Evolutionary conservation across 768 basidiomycete genomes (phyloP), one percentile per base, ranked within the genome.

Genomic region (Leccinum subtestaceum): DNA sequence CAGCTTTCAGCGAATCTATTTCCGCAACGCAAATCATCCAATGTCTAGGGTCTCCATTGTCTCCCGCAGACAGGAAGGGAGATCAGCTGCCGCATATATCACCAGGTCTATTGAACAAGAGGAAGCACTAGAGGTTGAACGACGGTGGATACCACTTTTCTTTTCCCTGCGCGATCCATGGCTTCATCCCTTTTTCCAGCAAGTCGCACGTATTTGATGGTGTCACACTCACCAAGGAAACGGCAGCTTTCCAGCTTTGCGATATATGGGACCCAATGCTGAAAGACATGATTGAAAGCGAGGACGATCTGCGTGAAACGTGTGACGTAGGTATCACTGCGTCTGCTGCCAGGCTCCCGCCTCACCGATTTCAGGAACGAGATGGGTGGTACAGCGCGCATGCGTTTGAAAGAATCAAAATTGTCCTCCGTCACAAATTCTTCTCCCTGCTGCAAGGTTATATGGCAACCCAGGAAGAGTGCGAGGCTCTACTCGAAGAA

Each of bases 121-220:
- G 40, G 74, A 72, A 45, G 64, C 72, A 4, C 57, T 68, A 45
- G 69, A 72, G 51, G 61, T 60, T 31, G 75, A 75, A 17, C 68
- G 70, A 13, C 71, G 74, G 74, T 75, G 54, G 62, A 45, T 31
- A 56, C 27, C 25, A 23, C 23, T 52, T 55, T 53, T 21, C 21
- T 45, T 63, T 6, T 54, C 1, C 7, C 10, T 17, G 8, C 9
- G 27, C 2, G 1, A 49, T 56, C 47, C 34, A 31, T 56, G 40
- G 51, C 27, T 5, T 4, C 46, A 11, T 9, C 5, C n/a, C n/a
- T 5, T 38, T 19, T 46, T 45, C 60, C 57, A 86, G 86, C 61
- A 80, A 78, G 65, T 88, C 89, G 0, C 93, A 98, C 70, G 81
- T 94, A 32, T 99, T 98, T 64, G 93, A 99, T 70, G 97, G 96